These are phyloP conservation scores for Auriscalpium vulgare DNA, from an alignment of 768 basidiomycete genomes.

Conservation along the genomic window DNA sequence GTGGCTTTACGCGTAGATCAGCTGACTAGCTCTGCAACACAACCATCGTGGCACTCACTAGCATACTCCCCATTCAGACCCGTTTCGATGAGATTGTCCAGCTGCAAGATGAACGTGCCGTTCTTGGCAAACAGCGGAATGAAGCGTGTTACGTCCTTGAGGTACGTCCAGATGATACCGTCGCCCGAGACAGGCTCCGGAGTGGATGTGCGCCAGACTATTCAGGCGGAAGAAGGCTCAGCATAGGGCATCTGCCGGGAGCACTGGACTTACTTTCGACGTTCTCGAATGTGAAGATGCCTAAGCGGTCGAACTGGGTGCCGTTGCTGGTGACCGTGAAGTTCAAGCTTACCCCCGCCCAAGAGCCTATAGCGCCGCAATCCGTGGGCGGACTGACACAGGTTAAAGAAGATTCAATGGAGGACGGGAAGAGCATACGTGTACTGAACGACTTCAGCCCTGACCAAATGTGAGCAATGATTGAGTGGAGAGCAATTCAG, in stretches of 20 bases:
- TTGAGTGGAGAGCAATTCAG: neutral
- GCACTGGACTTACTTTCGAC: slow-evolving; percentile 52
- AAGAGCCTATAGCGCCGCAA: slow-evolving; percentile 62
- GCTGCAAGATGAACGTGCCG: slow-evolving; percentile 63
- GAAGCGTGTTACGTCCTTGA: slow-evolving; percentile 71
- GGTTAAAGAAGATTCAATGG: neutral
- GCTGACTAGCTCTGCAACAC: neutral
- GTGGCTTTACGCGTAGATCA: slow-evolving; percentile 34
- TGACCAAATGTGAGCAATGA: slow-evolving; percentile 17
- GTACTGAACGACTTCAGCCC: slow-evolving; percentile 57
- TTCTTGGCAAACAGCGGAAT: slow-evolving; percentile 60
- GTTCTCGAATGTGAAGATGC: slow-evolving; percentile 67
- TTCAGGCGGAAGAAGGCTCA: neutral
- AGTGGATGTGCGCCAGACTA: slow-evolving; percentile 77
- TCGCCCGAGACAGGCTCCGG: slow-evolving; percentile 59
- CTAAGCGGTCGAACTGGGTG: slow-evolving; percentile 67
- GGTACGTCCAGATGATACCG: slow-evolving; percentile 73
- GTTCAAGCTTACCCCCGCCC: slow-evolving; percentile 70
- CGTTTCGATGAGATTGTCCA: slow-evolving; percentile 58
- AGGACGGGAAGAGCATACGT: slow-evolving; percentile 30
- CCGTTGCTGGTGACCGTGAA: slow-evolving; percentile 75
- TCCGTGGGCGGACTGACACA: slow-evolving; percentile 56
- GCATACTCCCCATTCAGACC: slow-evolving; percentile 63
- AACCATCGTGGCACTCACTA: slow-evolving; percentile 30
- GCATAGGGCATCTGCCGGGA: neutral